A percentile compares a stretch with the other conserved stretches of the same genome.
These are phyloP conservation scores for Eucalyptus pauciflora DNA, from an alignment of 345 rosid genomes.

Conservation along the genomic window DNA sequence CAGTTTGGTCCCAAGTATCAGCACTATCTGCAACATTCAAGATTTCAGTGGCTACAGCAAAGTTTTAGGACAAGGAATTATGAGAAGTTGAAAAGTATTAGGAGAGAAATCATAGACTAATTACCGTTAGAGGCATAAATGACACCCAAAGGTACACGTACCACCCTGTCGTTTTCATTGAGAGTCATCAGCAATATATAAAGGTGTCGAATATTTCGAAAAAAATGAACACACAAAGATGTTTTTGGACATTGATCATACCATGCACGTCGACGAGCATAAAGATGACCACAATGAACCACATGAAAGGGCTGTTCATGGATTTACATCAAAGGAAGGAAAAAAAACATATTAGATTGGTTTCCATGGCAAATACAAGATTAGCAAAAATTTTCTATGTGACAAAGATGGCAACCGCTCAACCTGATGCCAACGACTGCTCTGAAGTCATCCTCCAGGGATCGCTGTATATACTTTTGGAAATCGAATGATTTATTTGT, in stretches of 20 bases:
- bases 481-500: constrained; percentile 40
- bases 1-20: constrained; percentile 38
- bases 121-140: constrained; percentile 57
- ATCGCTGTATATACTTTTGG: constrained; percentile 63
- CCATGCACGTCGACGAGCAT: constrained; percentile 62
- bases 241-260: constrained; percentile 6
- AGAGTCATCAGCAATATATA: not conserved
- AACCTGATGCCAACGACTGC: constrained; percentile 71
- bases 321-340: not conserved
- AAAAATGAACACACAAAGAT: not conserved
- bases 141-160: constrained; percentile 56
- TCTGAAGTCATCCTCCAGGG: constrained; percentile 72
- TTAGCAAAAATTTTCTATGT: not conserved
- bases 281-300: constrained; percentile 58
- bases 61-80: not conserved
- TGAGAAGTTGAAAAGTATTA: not conserved
- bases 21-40: constrained; percentile 17
- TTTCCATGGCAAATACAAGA: not conserved
- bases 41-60: not conserved
- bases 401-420: not conserved
- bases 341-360: not conserved
- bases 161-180: constrained; percentile 37
- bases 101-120: not conserved
- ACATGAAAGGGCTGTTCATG: constrained; percentile 47
- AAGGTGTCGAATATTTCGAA: not conserved